These are phyloP conservation scores for Phyllosticta paracitricarpa DNA, from an alignment of 2,329 filamentous ascomycete genomes.

Conservation along the genomic window DNA sequence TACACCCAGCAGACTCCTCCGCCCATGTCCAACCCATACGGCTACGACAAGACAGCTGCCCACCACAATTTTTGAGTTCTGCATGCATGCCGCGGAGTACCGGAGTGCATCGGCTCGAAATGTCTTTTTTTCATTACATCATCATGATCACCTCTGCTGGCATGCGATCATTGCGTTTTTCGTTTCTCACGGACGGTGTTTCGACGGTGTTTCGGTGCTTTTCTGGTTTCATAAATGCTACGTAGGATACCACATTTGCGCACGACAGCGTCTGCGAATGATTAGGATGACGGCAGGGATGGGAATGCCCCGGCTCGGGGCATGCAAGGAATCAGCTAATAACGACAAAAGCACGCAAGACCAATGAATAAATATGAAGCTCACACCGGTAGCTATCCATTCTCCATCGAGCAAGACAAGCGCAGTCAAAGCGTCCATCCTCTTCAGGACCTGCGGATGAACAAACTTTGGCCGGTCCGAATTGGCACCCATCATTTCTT, in stretches of 20 bases:
- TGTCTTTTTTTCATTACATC: background rate
- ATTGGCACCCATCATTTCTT: background rate
- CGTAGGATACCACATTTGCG: background rate
- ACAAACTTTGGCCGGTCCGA: background rate
- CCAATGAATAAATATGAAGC: background rate
- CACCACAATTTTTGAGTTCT: background rate
- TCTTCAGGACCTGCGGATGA: background rate
- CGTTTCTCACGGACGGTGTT: background rate
- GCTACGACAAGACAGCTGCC: constrained; percentile 23
- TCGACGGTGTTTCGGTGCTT: background rate
- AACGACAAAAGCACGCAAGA: background rate
- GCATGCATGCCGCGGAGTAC: background rate
- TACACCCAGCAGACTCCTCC: constrained; percentile 36
- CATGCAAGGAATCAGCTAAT: background rate
- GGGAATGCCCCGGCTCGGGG: background rate
- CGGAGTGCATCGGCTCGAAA: background rate
- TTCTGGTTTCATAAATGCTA: background rate
- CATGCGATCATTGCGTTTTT: background rate
- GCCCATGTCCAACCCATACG: constrained; percentile 25
- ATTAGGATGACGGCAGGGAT: background rate
- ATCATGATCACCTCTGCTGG: background rate
- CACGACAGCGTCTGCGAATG: background rate
- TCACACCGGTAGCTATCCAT: background rate
- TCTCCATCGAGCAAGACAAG: background rate
- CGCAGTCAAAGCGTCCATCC: too few species aligned